Evolutionary conservation across 2,329 filamentous ascomycete species (phyloP).

Genomic region (Colletotrichum paranaense): DNA sequence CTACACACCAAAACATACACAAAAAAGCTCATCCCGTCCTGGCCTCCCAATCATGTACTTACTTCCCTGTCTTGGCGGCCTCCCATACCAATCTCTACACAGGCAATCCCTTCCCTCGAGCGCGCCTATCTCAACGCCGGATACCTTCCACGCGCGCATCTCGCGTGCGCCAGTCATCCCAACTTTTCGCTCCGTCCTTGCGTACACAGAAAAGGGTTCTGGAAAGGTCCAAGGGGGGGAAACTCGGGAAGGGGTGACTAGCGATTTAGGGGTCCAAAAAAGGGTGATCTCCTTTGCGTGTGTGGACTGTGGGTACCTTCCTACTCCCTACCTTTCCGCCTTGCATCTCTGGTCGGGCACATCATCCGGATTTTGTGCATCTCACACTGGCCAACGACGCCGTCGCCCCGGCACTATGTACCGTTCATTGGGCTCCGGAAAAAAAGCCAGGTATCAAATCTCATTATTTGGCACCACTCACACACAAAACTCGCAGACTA

Average conservation of each 20-base stretch:
- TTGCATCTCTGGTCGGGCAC: background rate
- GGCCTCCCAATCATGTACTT: too few species aligned
- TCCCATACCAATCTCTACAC: background rate
- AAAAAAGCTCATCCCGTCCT: background rate
- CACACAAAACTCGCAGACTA: background rate
- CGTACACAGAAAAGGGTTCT: background rate
- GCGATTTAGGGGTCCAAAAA: background rate
- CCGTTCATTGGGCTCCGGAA: background rate
- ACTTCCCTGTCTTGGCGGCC: background rate
- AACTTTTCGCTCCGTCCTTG: background rate
- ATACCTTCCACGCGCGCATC: background rate
- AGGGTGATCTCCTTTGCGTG: background rate
- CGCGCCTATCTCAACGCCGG: background rate
- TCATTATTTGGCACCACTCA: background rate
- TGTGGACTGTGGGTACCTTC: background rate
- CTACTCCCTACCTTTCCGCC: too few species aligned
- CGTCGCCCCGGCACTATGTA: background rate
- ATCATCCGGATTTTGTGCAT: background rate
- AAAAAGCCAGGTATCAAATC: background rate
- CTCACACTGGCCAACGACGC: background rate
- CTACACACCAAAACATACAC: slow-evolving; percentile 1
- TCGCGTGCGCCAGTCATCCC: background rate
- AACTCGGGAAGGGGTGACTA: background rate
- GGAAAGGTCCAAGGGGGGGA: background rate
- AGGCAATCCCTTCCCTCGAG: slow-evolving; percentile 5